A percentile compares a stretch with the other conserved stretches of the same genome.
These are phyloP conservation scores for Chaetomium olivaceum DNA, from an alignment of 2,329 filamentous ascomycete genomes.

Conservation along the genomic window DNA sequence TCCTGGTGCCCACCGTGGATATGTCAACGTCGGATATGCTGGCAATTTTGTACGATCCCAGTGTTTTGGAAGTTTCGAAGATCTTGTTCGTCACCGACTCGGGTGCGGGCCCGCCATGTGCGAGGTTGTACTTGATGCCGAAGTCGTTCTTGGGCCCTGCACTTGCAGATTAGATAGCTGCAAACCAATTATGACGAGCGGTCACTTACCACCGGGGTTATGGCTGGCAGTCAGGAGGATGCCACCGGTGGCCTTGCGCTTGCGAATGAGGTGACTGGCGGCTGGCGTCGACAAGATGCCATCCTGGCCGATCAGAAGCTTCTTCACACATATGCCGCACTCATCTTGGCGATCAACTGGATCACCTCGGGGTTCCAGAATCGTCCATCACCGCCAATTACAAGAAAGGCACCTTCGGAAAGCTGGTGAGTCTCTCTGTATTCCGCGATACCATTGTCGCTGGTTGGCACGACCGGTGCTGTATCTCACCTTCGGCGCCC, in stretches of 20 bases:
- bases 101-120: slow-evolving; percentile 92
- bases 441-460: neutral
- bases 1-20: slow-evolving; percentile 75
- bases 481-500: slow-evolving; percentile 68
- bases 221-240: slow-evolving; percentile 97
- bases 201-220: slow-evolving; percentile 83
- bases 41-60: slow-evolving; percentile 89
- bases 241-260: slow-evolving; percentile 91
- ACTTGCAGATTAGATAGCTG: slow-evolving; percentile 6
- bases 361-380: slow-evolving; percentile 97
- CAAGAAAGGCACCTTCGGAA: slow-evolving; percentile 68
- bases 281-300: slow-evolving; percentile 96
- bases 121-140: slow-evolving; percentile 99
- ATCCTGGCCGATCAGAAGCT: slow-evolving; percentile 92
- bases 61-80: slow-evolving; percentile 83
- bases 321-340: slow-evolving; percentile 97
- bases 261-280: slow-evolving; percentile 92
- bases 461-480: neutral
- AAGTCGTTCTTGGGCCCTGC: slow-evolving; percentile 91
- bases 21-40: slow-evolving; percentile 87
- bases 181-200: slow-evolving; percentile 4
- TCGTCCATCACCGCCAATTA: slow-evolving; percentile 95
- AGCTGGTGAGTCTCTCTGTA: slow-evolving; percentile 7
- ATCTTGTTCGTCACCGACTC: slow-evolving; percentile 99
- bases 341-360: slow-evolving; percentile 95